Evolutionary conservation across 352 stramenopile genomes (phyloP).

Genomic region (Globisporangium carolinianum): DNA sequence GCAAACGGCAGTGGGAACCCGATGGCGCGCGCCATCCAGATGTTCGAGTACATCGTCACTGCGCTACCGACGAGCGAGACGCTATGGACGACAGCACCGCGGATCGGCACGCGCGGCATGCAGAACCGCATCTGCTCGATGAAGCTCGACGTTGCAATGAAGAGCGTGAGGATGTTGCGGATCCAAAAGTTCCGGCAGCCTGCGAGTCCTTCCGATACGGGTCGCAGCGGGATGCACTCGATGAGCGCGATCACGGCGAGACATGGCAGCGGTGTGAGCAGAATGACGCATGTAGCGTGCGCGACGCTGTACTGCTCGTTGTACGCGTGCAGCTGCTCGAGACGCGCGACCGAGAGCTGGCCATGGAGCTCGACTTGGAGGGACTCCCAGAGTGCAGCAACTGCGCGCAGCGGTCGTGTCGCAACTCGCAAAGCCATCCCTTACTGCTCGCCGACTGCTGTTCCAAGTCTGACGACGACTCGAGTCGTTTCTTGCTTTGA

Average conservation of each 20-base stretch:
- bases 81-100: slow-evolving; percentile 2
- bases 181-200: slow-evolving; percentile 5
- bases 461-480: too few relatives aligned
- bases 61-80: slow-evolving; percentile 2
- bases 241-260: slow-evolving; percentile 4
- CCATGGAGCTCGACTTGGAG: slow-evolving; percentile 15
- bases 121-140: background rate
- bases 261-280: slow-evolving; percentile 10
- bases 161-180: background rate
- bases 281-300: background rate
- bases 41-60: background rate
- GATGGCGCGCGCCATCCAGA: slow-evolving; percentile 6
- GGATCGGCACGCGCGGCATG: background rate
- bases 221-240: slow-evolving; percentile 5
- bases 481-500: too few relatives aligned
- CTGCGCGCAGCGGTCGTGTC: background rate
- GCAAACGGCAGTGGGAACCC: slow-evolving; percentile 30
- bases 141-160: background rate
- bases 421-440: too few relatives aligned
- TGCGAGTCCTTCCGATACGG: background rate
- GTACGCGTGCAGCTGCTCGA: background rate
- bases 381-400: slow-evolving; percentile 5
- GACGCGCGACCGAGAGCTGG: slow-evolving; percentile 11
- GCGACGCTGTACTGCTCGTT: background rate
- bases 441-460: too few relatives aligned